Conservation (phyloP, 2,329 filamentous ascomycete genomes). For the Gaeumannomyces tritici region DNA sequence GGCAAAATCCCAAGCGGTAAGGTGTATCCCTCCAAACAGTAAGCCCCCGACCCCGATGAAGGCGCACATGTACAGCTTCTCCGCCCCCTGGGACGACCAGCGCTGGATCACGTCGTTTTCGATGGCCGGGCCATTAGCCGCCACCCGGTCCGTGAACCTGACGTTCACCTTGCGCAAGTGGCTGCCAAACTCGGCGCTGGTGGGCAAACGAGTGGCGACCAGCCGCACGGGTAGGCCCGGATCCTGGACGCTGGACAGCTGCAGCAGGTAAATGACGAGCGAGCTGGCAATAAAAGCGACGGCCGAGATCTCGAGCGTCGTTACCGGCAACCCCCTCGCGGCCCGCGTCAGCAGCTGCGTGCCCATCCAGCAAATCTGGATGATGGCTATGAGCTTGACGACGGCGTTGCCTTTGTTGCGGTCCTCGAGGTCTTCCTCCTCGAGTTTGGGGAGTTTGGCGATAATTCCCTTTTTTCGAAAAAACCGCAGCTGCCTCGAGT, state of each 20-base stretch:
- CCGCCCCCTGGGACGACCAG: no score
- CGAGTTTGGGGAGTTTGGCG: background rate
- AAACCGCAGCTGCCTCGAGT: background rate
- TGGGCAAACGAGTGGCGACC: no score
- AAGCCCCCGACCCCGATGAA: constrained; percentile 11
- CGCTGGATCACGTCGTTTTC: no score
- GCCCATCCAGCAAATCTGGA: background rate
- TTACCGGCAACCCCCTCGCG: background rate
- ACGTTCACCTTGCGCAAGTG: no score
- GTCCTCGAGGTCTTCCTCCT: background rate
- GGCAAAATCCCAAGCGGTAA: constrained; percentile 23
- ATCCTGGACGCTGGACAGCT: constrained; percentile 11
- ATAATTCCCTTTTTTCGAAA: background rate
- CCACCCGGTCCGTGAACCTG: no score
- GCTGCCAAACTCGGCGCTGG: no score
- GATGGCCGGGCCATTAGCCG: no score
- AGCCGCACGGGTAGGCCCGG: background rate
- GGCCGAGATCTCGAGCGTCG: background rate
- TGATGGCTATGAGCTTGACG: background rate
- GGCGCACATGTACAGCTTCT: no score
- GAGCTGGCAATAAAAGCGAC: background rate
- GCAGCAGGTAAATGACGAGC: background rate
- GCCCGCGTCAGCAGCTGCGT: background rate
- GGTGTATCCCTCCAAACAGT: constrained; percentile 19
- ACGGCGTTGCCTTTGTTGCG: background rate